Evolutionary conservation across 768 basidiomycete species (phyloP).

Genomic region (Psilocybe cubensis): DNA sequence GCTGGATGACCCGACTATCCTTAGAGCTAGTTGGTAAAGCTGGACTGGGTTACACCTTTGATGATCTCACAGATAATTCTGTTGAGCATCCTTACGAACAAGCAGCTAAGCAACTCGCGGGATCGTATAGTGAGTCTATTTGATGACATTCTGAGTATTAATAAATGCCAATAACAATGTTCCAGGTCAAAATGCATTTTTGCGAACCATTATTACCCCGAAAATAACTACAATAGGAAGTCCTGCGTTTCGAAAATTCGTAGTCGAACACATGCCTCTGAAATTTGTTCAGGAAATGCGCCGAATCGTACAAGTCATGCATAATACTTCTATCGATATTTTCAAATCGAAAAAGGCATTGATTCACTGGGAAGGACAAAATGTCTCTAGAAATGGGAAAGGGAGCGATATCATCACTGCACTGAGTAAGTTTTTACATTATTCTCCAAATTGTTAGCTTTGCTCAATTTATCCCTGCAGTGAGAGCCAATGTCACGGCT

Average conservation of each 20-base stretch:
- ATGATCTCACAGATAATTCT: constrained; percentile 36
- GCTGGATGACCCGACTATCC: constrained; percentile 46
- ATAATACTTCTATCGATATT: constrained; percentile 37
- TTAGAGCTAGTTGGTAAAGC: constrained; percentile 55
- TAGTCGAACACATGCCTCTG: constrained; percentile 37
- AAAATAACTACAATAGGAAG: constrained; percentile 25
- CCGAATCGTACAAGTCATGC: constrained; percentile 37
- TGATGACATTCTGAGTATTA: background rate
- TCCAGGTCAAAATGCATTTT: constrained; percentile 9
- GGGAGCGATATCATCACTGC: constrained; percentile 53
- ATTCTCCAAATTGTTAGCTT: background rate
- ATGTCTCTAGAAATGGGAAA: constrained; percentile 33
- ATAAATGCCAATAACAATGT: too few species aligned
- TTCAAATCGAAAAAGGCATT: constrained; percentile 39
- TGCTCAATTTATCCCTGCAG: constrained; percentile 20
- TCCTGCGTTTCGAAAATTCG: constrained; percentile 33
- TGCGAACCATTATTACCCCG: constrained; percentile 19
- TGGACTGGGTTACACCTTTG: constrained; percentile 50
- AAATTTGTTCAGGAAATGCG: constrained; percentile 30
- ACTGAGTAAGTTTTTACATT: constrained; percentile 35
- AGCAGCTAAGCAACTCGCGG: constrained; percentile 35
- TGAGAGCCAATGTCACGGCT: constrained; percentile 38
- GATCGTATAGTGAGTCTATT: constrained; percentile 5
- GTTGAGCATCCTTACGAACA: constrained; percentile 32
- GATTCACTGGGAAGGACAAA: constrained; percentile 35